Evolutionary conservation across 306 rosid genomes (phyloP), one percentile per base, ranked within the genome.

Genomic region (Benincasa hispida): DNA sequence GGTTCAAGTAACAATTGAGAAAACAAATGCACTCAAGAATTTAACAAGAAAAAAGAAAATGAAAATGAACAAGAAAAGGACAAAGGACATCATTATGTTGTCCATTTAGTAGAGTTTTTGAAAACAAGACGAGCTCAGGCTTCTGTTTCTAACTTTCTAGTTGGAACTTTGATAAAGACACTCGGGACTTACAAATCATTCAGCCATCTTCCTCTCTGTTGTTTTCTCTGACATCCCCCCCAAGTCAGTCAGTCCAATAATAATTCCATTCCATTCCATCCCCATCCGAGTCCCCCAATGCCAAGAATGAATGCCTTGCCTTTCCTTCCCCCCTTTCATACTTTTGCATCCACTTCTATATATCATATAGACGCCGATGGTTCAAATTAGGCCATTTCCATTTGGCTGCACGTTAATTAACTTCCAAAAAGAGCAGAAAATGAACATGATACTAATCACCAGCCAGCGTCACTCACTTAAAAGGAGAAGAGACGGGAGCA

Each of bases 21-120:
- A 48, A 72, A 28, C 76, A 72, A 72, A 80, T 82, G 78, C 89
- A 84, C 83, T 75, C 86, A 45, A 60, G 50, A 58, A 72, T 37
- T 57, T 47, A 21, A 32, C 24, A 22, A 27, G 27, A 34, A 2
- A n/a, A 68, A 45, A 4, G 50, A 63, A 51, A 32, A 6, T 8
- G 28, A 28, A 28, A 39, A 67, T 6, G 10, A 10, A 17, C 48
- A 37, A 19, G 18, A 19, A 18, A 56, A 10, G 28, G 28, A n/a
- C 55, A 35, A 32, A 77, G 74, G 70, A 75, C 65, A 58, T 79
- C 75, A 77, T 66, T 75, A 59, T 77, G 70, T 66, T 72, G 76
- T 28, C 60, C 76, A 50, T 28, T 28, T 50, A 22, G 22, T 48
- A 72, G 10, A 72, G 45, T 10, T 48, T 70, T 72, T 19, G n/a